These are phyloP conservation scores for Colletotrichum destructivum DNA, from an alignment of 2,329 filamentous ascomycete species.

Conservation along the genomic window DNA sequence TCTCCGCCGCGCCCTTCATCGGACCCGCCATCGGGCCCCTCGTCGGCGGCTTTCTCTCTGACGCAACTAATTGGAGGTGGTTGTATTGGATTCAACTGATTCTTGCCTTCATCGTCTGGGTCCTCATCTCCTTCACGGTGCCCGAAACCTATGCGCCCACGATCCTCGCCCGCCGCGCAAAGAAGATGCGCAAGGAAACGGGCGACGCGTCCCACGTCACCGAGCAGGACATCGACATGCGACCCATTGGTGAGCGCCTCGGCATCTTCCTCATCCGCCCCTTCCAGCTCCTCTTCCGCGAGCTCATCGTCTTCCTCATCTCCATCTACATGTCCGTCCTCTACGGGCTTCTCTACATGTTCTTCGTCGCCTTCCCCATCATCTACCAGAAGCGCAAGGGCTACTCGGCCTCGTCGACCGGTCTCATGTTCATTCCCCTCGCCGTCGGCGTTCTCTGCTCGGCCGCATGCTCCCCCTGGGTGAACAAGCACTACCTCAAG, in stretches of 20 bases:
- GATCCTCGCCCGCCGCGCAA: constrained; percentile 79
- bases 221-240: constrained; percentile 83
- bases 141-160: constrained; percentile 91
- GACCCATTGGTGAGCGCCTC: constrained; percentile 78
- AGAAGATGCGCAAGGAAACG: constrained; percentile 79
- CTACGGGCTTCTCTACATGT: constrained; percentile 83
- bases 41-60: constrained; percentile 81
- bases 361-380: constrained; percentile 79
- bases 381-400: constrained; percentile 87
- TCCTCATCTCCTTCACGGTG: constrained; percentile 88
- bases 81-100: constrained; percentile 92
- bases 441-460: constrained; percentile 81
- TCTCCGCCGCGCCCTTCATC: constrained; percentile 86
- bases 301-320: constrained; percentile 89
- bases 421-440: constrained; percentile 89
- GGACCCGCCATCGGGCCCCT: constrained; percentile 85
- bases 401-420: constrained; percentile 80
- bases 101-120: constrained; percentile 77
- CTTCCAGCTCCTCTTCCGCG: constrained; percentile 87
- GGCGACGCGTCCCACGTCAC: constrained; percentile 80
- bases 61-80: constrained; percentile 83
- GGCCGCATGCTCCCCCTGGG: constrained; percentile 76
- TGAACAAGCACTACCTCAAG: constrained; percentile 86
- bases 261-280: constrained; percentile 84
- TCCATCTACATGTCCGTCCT: constrained; percentile 89